Percentiles rank a stretch among this genome's conserved stretches.
Evolutionary conservation across 352 stramenopile genomes (phyloP).

Genomic region (Globisporangium middletonii): DNA sequence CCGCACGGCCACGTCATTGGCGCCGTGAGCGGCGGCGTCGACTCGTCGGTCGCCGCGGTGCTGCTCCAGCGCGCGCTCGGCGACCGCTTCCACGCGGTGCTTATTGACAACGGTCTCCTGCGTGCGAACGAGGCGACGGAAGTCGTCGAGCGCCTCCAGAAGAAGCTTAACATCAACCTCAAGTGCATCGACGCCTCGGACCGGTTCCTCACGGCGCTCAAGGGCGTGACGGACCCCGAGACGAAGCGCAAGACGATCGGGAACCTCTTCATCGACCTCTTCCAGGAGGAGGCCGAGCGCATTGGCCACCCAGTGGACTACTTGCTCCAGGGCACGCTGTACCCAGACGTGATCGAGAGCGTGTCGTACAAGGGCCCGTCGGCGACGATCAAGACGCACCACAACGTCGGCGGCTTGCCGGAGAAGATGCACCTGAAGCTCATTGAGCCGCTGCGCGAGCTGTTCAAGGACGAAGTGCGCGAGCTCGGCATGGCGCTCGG

Average conservation of each 20-base stretch:
- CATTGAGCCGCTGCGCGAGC: slow-evolving; percentile 97
- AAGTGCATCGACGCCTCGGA: slow-evolving; percentile 95
- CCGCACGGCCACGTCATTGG: slow-evolving; percentile 96
- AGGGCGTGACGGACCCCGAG: slow-evolving; percentile 96
- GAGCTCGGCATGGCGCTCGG: slow-evolving; percentile 96
- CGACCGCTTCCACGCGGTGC: slow-evolving; percentile 98
- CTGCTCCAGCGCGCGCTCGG: slow-evolving; percentile 96
- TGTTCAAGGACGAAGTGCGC: slow-evolving; percentile 99
- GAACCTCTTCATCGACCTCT: slow-evolving; percentile 98
- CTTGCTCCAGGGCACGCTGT: slow-evolving; percentile 98
- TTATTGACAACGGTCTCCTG: slow-evolving; percentile 99
- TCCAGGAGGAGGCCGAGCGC: slow-evolving; percentile 88
- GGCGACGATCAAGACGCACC: slow-evolving; percentile 99
- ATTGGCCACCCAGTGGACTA: slow-evolving; percentile 89
- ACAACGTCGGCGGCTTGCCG: slow-evolving; percentile 98
- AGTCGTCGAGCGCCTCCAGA: slow-evolving; percentile 87
- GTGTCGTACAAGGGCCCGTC: slow-evolving; percentile 98
- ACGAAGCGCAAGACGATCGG: slow-evolving; percentile 99
- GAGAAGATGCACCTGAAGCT: slow-evolving; percentile 98
- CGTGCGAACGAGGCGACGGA: slow-evolving; percentile 93
- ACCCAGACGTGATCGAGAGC: slow-evolving; percentile 99
- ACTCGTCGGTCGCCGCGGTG: slow-evolving; percentile 98
- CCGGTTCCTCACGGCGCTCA: slow-evolving; percentile 92
- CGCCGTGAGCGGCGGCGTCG: slow-evolving; percentile 97
- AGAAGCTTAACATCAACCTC: slow-evolving; percentile 95